Evolutionary conservation across 345 rosid genomes (phyloP).

Genomic region (Rhizophora mangle): DNA sequence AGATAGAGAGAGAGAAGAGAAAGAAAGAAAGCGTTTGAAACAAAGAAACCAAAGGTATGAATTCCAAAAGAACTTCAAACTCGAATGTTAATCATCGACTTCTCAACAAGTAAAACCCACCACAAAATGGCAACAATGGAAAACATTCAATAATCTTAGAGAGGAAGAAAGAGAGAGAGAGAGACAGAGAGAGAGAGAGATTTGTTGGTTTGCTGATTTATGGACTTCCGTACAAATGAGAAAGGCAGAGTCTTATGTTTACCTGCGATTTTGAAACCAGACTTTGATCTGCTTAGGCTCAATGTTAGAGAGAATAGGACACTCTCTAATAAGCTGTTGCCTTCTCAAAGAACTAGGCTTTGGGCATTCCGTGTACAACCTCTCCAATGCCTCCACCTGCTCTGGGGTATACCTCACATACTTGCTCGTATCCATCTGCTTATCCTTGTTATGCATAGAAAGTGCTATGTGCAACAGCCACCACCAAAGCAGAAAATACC

Average conservation of each 20-base stretch:
- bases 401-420: conserved; percentile 74
- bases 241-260: neutral
- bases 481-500: neutral
- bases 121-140: neutral
- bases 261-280: conserved; percentile 76
- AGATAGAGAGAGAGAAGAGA: no score
- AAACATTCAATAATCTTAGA: neutral
- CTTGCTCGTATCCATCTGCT: conserved; percentile 59
- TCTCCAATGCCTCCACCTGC: conserved; percentile 78
- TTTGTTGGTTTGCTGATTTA: neutral
- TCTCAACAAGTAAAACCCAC: neutral
- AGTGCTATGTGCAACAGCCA: conserved; percentile 33
- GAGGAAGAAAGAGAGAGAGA: neutral
- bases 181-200: neutral
- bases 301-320: conserved; percentile 60
- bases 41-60: no score
- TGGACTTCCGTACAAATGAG: no score
- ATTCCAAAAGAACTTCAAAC: no score
- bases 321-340: conserved; percentile 72
- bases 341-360: conserved; percentile 72
- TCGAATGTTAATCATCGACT: no score
- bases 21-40: no score
- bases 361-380: conserved; percentile 71
- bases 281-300: conserved; percentile 74
- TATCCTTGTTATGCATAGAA: conserved; percentile 37